These are phyloP conservation scores for Neofusicoccum sp. DNA, from an alignment of 2,329 filamentous ascomycete species.

Conservation along the genomic window DNA sequence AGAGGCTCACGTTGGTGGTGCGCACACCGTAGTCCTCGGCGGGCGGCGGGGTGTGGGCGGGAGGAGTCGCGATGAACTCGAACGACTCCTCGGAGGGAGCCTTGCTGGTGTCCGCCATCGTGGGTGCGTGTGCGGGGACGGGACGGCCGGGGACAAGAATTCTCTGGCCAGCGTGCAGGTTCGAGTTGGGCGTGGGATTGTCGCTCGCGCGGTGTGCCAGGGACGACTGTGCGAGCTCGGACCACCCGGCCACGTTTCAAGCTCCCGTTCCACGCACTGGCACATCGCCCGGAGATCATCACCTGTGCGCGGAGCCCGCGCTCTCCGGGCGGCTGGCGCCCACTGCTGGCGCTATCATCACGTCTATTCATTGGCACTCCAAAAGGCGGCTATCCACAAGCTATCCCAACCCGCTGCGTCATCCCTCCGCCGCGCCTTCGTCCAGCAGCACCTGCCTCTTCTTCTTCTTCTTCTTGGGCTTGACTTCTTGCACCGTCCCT, in stretches of 20 bases:
- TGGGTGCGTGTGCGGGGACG: conserved; percentile 9
- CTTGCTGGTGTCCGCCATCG: conserved; percentile 35
- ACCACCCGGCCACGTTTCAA: conserved; percentile 17
- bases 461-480: conserved; percentile 43
- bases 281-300: background rate
- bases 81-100: conserved; percentile 54
- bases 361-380: background rate
- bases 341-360: background rate
- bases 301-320: background rate
- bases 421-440: background rate
- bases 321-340: background rate
- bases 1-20: conserved; percentile 56
- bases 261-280: conserved; percentile 6
- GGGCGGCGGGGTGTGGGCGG: conserved; percentile 52
- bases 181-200: conserved; percentile 6
- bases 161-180: background rate
- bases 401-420: background rate
- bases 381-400: background rate
- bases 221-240: conserved; percentile 10
- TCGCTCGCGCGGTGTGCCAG: background rate
- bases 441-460: conserved; percentile 31
- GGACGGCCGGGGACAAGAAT: conserved; percentile 37
- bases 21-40: conserved; percentile 59
- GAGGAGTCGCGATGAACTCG: conserved; percentile 66
- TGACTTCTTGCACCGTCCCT: conserved; percentile 20